Conservation (phyloP, 331 rosid species). For the Dryas integrifolia region DNA sequence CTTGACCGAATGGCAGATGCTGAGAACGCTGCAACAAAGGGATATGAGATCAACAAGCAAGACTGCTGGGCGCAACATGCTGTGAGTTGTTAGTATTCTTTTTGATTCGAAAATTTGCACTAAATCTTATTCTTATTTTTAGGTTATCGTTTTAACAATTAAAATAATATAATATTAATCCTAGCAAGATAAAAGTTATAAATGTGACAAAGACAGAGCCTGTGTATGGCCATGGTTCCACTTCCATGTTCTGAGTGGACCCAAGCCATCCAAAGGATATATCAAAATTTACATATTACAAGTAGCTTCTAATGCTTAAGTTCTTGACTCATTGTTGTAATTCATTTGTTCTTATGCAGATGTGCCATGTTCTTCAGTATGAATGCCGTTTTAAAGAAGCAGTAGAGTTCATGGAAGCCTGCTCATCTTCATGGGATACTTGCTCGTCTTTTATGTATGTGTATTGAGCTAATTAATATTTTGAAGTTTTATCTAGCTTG, state of each 20-base stretch:
- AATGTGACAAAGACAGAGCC: conserved; percentile 11
- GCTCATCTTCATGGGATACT: conserved; percentile 70
- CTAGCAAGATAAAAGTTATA: background rate
- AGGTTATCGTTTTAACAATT: too few species aligned
- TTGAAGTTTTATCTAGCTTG: conserved; percentile 4
- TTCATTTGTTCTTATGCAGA: conserved; percentile 46
- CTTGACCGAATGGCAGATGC: conserved; percentile 75
- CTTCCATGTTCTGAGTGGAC: conserved; percentile 13
- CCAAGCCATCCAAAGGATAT: background rate
- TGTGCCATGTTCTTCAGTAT: conserved; percentile 86
- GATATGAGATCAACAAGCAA: conserved; percentile 58
- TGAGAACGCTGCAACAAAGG: conserved; percentile 71
- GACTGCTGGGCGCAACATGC: conserved; percentile 85
- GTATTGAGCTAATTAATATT: conserved; percentile 14
- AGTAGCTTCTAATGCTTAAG: background rate
- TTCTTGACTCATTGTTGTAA: conserved; percentile 16
- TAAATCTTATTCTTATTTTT: background rate
- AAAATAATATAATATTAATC: background rate
- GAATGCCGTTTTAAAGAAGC: conserved; percentile 77
- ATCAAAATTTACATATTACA: background rate
- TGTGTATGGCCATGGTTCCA: conserved; percentile 12
- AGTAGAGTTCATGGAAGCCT: conserved; percentile 74
- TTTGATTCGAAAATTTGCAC: conserved; percentile 20
- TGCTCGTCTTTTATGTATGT: conserved; percentile 64
- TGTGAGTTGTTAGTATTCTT: conserved; percentile 44